Evolutionary conservation across 225 moss, liverwort and hornwort genomes (phyloP), one percentile per base, ranked within the genome.

Genomic region (Polytrichum formosum): DNA sequence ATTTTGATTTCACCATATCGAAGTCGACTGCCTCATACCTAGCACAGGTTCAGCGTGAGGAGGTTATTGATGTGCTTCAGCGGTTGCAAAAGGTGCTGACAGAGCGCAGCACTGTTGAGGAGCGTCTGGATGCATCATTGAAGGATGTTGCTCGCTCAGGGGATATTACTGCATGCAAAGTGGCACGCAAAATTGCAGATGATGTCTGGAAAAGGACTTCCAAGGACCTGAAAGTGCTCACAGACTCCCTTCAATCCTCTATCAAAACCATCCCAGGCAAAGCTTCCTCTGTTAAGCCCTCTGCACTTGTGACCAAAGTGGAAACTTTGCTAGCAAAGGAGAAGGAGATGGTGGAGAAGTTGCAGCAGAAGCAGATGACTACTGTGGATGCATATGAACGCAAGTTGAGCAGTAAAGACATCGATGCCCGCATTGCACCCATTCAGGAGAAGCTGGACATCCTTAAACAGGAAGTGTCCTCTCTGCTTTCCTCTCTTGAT

Each of bases 281-380:
- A 56, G 2, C 55, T 28, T 66, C 66, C 19, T 25, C 6, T 0
- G 74, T 55, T 66, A 84, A 81, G 56, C 70, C 84, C 22, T 78
- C 81, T 1, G 9, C 68, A 18, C 26, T 81, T 26, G 21, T 73
- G 67, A 73, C 76, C 0, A 84, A 84, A 91, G 93, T 97, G 54
- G 92, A 97, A 58, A 29, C 60, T 61, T 82, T 97, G 76, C 68
- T 97, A 65, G 90, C 89, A 58, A 97, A 92, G 65, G 96, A 97
- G 84, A 92, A 90, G 68, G 96, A 97, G 80, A 82, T 86, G 92
- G 89, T 93, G 79, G 96, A 97, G 56, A 97, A 92, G 73, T 64
- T 88, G 82, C 93, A 89, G 81, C 92, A 92, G 76, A 97, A 97
- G 88, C 93, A 97, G 70, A 90, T 74, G 19, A 72, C 87, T 20